Conservation (phyloP, 129 eudicot species). For the Tagetes erecta region DNA sequence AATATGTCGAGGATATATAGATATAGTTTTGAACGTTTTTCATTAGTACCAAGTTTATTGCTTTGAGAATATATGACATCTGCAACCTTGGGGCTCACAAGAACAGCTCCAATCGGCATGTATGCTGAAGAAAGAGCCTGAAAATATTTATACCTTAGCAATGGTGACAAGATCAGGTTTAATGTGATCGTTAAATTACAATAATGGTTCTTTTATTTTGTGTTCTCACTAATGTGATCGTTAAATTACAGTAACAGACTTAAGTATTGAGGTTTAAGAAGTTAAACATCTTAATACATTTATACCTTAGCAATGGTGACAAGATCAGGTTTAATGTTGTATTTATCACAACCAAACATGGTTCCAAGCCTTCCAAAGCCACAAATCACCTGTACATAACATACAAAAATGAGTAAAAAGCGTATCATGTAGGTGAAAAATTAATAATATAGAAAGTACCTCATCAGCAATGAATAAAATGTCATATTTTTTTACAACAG, state of each 20-base stretch:
- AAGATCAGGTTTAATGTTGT: conserved; percentile 91
- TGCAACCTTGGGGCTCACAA: conserved; percentile 72
- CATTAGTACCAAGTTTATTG: conserved; percentile 75
- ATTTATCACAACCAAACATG: conserved; percentile 93
- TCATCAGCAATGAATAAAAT: conserved; percentile 95
- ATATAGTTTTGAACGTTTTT: not conserved
- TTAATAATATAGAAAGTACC: conserved; percentile 35
- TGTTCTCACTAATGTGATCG: not conserved
- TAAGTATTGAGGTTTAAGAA: not conserved
- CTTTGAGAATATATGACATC: conserved; percentile 90
- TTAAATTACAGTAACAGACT: not conserved
- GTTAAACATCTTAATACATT: not conserved
- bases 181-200: too few relatives aligned
- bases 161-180: too few relatives aligned
- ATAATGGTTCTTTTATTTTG: not conserved
- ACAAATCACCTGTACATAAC: conserved; percentile 61
- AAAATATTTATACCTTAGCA: not conserved
- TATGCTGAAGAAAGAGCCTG: conserved; percentile 99
- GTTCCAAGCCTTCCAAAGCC: conserved; percentile 98
- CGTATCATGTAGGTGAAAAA: not conserved
- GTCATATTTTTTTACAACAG: conserved; percentile 78
- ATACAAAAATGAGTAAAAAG: not conserved
- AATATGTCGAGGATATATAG: conserved; percentile 5
- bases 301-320: conserved; percentile 92
- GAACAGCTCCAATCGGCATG: conserved; percentile 95